These are phyloP conservation scores for Goniomonas avonlea DNA, from an alignment of 78 protist species.

Conservation along the genomic window DNA sequence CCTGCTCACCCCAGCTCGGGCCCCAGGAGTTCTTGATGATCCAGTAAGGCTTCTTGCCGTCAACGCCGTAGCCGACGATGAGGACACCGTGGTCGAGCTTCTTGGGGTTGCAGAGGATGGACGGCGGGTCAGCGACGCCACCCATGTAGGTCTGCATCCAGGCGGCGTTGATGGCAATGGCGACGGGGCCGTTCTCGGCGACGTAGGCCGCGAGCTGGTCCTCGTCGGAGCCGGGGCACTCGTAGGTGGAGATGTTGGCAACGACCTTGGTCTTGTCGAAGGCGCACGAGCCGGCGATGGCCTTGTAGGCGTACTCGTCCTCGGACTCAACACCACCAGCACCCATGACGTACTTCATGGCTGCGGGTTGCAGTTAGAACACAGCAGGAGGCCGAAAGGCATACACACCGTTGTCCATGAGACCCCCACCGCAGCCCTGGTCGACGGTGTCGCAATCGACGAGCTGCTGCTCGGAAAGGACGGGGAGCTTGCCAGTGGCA, in stretches of 20 bases:
- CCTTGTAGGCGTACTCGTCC: constrained; percentile 50
- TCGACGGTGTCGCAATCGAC: constrained; percentile 27
- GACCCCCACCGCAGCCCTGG: constrained; percentile 43
- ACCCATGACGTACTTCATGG: neutral
- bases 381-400: neutral
- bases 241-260: constrained; percentile 51
- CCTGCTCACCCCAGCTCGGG: constrained; percentile 44
- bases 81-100: constrained; percentile 63
- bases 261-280: constrained; percentile 22
- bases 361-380: too few relatives aligned
- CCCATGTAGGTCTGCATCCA: constrained; percentile 44
- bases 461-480: constrained; percentile 37
- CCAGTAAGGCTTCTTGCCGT: constrained; percentile 40
- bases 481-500: neutral
- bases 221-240: constrained; percentile 43
- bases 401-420: constrained; percentile 8
- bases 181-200: constrained; percentile 47
- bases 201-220: constrained; percentile 18
- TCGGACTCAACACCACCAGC: constrained; percentile 34
- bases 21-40: constrained; percentile 82
- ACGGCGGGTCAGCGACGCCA: constrained; percentile 47
- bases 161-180: constrained; percentile 56
- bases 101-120: neutral
- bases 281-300: constrained; percentile 61
- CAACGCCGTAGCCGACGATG: constrained; percentile 31